A percentile compares a stretch with the other conserved stretches of the same genome.
These are phyloP conservation scores for Phialophora chinensis DNA, from an alignment of 2,329 filamentous ascomycete genomes.

Conservation along the genomic window DNA sequence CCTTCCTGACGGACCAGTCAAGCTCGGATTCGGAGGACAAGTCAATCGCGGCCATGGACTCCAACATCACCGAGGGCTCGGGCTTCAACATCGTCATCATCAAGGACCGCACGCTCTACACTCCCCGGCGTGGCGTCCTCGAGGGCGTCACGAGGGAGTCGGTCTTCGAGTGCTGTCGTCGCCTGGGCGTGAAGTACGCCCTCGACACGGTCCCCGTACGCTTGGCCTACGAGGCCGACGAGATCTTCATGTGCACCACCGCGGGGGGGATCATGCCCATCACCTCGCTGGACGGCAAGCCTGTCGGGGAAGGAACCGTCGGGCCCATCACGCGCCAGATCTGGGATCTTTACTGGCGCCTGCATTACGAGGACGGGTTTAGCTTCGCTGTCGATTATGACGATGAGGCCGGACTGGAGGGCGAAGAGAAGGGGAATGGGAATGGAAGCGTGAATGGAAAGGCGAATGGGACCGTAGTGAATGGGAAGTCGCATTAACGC, in stretches of 20 bases:
- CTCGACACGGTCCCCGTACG: constrained; percentile 44
- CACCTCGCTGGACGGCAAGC: constrained; percentile 52
- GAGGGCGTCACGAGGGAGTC: constrained; percentile 48
- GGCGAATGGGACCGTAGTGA: neutral
- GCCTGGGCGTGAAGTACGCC: constrained; percentile 47
- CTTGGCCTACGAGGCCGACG: constrained; percentile 52
- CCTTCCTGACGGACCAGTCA: constrained; percentile 54
- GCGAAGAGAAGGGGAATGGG: neutral
- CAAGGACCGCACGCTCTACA: constrained; percentile 54
- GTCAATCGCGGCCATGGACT: constrained; percentile 41
- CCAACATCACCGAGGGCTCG: constrained; percentile 57
- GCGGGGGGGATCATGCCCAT: constrained; percentile 62
- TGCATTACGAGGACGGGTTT: constrained; percentile 52
- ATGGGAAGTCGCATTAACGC: neutral
- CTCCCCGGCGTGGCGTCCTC: constrained; percentile 57
- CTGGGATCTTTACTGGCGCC: constrained; percentile 59
- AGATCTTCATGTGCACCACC: constrained; percentile 61
- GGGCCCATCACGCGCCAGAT: constrained; percentile 56
- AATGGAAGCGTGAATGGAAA: constrained; percentile 13
- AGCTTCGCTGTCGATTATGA: constrained; percentile 43
- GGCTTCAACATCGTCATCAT: constrained; percentile 58
- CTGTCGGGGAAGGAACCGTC: constrained; percentile 51
- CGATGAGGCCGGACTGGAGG: neutral
- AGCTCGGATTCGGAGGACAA: no score
- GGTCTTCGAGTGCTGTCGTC: constrained; percentile 41